Evolutionary conservation across 2,329 filamentous ascomycete genomes (phyloP), one percentile per base, ranked within the genome.

Genomic region (Fusarium azukiicola): DNA sequence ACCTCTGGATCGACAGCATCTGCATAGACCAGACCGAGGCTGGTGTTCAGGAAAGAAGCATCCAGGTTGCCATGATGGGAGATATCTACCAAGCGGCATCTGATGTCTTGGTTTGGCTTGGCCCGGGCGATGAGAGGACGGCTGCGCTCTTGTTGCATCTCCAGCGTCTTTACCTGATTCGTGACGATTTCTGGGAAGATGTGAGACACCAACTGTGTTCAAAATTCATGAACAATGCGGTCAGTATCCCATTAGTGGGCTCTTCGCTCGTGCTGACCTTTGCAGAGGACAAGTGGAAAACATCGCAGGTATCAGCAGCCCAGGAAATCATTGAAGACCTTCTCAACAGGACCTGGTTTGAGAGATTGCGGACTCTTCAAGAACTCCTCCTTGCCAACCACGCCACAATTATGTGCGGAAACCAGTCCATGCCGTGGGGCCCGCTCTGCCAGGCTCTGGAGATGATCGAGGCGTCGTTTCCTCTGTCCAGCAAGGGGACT

Each of bases 401-500:
- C 14, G 63, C 63, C 1, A 66, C 44, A 46, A 11, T 66, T 13
- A 49, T 66, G 23, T 66, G 42, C 49, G 63, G 63, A 4, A 46
- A 38, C 3, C 63, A 66, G 6, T 38, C 44, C 42, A 66, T 66
- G 63, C 10, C 42, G n/a, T 66, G 44, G 63, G 63, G 36, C 9
- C n/a, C 63, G 19, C 44, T 66, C 44, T 66, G 63, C 42, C 27
- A 66, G 27, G 63, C 63, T 36, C 3, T 66, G 7, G 63, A 49
- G 5, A 27, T 66, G 13, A 36, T 47, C 6, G 23, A 66, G 9
- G 63, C 63, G 12, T 49, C 63, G 9, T 66, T 66, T 49, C 63
- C 63, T n/a, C 46, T 66, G 8, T 66, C 63, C 2, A 66, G 63
- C 6, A 66, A 66, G 63, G 63, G 63, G 21, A 66, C 63, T 66